phyloP scores from a whole-genome alignment of 2,329 filamentous ascomycete genomes.

The Gaeumannomyces tritici region DNA sequence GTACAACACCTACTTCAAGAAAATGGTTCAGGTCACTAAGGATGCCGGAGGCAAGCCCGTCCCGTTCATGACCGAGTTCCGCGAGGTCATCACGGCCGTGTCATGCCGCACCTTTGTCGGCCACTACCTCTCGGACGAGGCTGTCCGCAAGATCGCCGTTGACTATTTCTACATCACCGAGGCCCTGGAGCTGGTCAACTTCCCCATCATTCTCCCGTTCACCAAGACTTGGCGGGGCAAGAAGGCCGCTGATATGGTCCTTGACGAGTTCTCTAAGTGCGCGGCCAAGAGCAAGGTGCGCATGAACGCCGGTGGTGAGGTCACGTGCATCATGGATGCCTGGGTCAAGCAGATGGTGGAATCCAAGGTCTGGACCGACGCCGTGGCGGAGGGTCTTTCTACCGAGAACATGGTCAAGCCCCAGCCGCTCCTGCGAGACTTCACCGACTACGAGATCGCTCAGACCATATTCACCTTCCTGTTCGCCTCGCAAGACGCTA shows the following conservation, averaged over 20 bases:
- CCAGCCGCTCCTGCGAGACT: slow-evolving; percentile 70
- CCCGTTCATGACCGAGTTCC: slow-evolving; percentile 84
- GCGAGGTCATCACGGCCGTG: slow-evolving; percentile 88
- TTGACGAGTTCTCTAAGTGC: slow-evolving; percentile 82
- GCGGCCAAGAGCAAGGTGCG: slow-evolving; percentile 87
- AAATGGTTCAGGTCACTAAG: slow-evolving; percentile 67
- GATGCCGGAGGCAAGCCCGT: slow-evolving; percentile 62
- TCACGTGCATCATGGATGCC: slow-evolving; percentile 89
- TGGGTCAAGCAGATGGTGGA: slow-evolving; percentile 88
- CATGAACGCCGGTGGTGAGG: slow-evolving; percentile 78
- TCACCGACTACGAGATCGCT: slow-evolving; percentile 82
- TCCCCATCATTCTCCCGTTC: slow-evolving; percentile 90
- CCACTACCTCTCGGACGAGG: slow-evolving; percentile 84
- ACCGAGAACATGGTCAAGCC: slow-evolving; percentile 72
- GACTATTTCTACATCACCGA: slow-evolving; percentile 97
- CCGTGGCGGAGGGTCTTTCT: slow-evolving; percentile 60
- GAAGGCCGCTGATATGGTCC: slow-evolving; percentile 86
- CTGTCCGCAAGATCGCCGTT: slow-evolving; percentile 87
- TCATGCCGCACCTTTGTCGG: slow-evolving; percentile 96
- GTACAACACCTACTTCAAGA: slow-evolving; percentile 77
- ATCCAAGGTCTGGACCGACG: slow-evolving; percentile 72
- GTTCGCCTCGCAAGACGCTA: slow-evolving; percentile 95
- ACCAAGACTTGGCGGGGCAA: slow-evolving; percentile 97
- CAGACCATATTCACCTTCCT: slow-evolving; percentile 94
- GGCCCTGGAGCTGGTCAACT: slow-evolving; percentile 94